A percentile compares a stretch with the other conserved stretches of the same genome.
These are phyloP conservation scores for Neostapfia colusana DNA, from an alignment of 176 grass and related monocot species.

Conservation along the genomic window DNA sequence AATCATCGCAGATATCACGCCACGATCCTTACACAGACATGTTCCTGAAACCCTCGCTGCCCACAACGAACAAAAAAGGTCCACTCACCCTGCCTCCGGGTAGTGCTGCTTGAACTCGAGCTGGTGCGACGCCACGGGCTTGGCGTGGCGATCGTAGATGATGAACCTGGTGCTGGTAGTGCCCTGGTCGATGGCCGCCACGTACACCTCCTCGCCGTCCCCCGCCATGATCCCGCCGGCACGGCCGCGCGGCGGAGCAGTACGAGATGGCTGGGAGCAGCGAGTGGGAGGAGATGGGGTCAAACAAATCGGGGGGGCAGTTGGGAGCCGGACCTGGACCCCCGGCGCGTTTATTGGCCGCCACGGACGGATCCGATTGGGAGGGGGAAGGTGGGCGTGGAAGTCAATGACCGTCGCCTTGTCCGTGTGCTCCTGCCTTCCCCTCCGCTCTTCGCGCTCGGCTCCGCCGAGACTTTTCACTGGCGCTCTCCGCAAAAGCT, in stretches of 20 bases:
- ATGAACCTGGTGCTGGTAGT: conserved; percentile 96
- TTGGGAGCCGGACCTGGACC: conserved; percentile 8
- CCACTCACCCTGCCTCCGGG: conserved; percentile 73
- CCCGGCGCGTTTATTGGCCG: conserved; percentile 33
- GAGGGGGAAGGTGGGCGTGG: conserved; percentile 23
- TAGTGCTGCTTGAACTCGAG: conserved; percentile 96
- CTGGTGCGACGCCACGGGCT: conserved; percentile 76
- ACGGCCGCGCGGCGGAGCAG: background rate
- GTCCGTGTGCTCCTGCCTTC: background rate
- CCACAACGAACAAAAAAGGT: background rate
- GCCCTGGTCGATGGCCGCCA: conserved; percentile 89
- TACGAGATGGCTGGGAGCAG: background rate
- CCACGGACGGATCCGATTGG: conserved; percentile 38
- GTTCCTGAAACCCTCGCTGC: background rate
- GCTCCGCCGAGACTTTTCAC: background rate
- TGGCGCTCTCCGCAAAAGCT: conserved; percentile 1
- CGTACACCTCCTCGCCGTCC: conserved; percentile 55
- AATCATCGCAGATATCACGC: conserved; percentile 6
- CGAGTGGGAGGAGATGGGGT: conserved; percentile 17
- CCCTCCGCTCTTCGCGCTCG: background rate
- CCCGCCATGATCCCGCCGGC: conserved; percentile 40
- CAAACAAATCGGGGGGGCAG: conserved; percentile 26
- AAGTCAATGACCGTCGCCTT: conserved; percentile 40
- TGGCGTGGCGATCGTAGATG: conserved; percentile 77
- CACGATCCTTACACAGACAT: background rate